Conservation (phyloP, 495 filamentous ascomycete species). For the Cercophora scortea region DNA sequence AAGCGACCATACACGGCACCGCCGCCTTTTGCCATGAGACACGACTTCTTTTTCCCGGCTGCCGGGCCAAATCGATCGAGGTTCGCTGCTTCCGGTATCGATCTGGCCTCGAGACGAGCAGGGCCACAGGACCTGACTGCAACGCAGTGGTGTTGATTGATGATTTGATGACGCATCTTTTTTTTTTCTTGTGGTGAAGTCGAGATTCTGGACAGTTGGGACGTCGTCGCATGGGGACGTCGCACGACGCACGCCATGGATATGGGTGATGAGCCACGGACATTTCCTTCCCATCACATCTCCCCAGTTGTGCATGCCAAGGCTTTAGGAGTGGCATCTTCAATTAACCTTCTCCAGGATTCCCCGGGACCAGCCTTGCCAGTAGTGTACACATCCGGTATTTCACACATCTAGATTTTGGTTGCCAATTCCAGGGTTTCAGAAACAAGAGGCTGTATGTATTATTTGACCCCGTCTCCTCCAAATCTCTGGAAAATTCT, state of each 20-base stretch:
- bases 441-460: conserved; percentile 8
- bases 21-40: conserved; percentile 17
- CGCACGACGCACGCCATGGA: too few species aligned
- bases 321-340: background rate
- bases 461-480: background rate
- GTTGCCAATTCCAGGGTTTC: background rate
- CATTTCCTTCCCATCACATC: background rate
- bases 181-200: background rate
- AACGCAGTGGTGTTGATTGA: background rate
- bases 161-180: background rate
- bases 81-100: background rate
- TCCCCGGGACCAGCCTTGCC: conserved; percentile 4
- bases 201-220: background rate
- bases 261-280: too few species aligned
- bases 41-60: conserved; percentile 9
- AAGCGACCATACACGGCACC: background rate
- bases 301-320: background rate
- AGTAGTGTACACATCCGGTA: too few species aligned
- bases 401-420: background rate
- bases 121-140: background rate
- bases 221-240: too few species aligned
- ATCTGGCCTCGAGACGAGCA: too few species aligned
- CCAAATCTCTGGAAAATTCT: background rate
- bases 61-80: conserved; percentile 7
- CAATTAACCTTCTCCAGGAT: background rate